phyloP scores from a whole-genome alignment of 768 basidiomycete species.

The Dendrothele bispora region DNA sequence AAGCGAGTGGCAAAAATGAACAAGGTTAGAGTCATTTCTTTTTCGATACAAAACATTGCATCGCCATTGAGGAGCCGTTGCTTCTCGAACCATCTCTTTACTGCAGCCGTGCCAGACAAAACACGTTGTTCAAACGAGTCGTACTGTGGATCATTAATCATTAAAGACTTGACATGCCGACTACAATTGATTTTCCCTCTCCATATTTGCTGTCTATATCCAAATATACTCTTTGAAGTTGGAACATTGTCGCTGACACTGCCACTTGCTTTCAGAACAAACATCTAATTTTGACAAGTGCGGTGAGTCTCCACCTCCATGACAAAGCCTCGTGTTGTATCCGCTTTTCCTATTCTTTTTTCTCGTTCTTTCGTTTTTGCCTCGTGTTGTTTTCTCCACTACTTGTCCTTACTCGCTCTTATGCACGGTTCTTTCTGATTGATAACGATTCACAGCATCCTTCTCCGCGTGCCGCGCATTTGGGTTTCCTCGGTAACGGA shows the following conservation, averaged over 20 bases:
- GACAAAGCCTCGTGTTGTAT: constrained; percentile 3
- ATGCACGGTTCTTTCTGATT: no score
- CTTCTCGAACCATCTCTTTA: background rate
- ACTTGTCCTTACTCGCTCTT: no score
- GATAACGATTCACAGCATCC: no score
- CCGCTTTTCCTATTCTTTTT: no score
- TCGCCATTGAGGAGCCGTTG: no score
- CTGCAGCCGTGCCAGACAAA: no score
- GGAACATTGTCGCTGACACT: background rate
- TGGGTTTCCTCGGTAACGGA: constrained; percentile 85
- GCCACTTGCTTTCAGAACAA: constrained; percentile 49
- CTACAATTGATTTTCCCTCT: no score
- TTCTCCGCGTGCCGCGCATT: constrained; percentile 73
- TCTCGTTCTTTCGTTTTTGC: constrained; percentile 15
- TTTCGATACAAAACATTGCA: background rate
- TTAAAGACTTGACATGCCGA: no score
- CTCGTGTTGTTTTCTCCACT: background rate
- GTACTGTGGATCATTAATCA: no score
- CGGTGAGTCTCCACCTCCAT: constrained; percentile 47
- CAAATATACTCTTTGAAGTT: no score
- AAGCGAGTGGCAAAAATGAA: constrained; percentile 79
- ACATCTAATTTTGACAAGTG: constrained; percentile 76
- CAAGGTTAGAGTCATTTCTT: constrained; percentile 46
- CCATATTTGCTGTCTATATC: no score
- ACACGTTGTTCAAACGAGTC: constrained; percentile 1